Percentiles rank a stretch among this genome's conserved stretches.
These are phyloP conservation scores for Penicillium palitans DNA, from an alignment of 2,329 filamentous ascomycete species.

Conservation along the genomic window DNA sequence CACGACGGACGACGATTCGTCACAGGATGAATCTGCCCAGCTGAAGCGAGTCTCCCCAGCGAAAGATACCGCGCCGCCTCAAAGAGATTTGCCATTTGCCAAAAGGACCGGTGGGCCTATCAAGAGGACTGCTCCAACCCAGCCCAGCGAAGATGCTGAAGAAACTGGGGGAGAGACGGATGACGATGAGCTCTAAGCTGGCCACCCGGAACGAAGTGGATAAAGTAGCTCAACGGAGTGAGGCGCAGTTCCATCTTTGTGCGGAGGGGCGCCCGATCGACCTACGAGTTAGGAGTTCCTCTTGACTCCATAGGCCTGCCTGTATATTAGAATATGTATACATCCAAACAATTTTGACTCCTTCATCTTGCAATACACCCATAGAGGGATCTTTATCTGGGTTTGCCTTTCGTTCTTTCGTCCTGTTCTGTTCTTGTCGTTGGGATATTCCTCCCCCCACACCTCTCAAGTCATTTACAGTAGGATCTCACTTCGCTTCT, in stretches of 20 bases:
- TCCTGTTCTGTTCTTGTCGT: too few relatives aligned
- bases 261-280: background rate
- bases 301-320: background rate
- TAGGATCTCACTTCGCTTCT: background rate
- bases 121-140: constrained; percentile 8
- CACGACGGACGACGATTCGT: constrained; percentile 33
- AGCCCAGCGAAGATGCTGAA: constrained; percentile 21
- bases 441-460: too few relatives aligned
- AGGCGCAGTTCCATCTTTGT: background rate
- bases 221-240: background rate
- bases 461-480: background rate
- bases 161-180: constrained; percentile 40
- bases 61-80: constrained; percentile 31
- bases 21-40: background rate
- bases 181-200: constrained; percentile 43
- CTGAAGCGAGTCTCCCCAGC: background rate
- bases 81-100: constrained; percentile 45
- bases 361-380: background rate
- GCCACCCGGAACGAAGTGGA: background rate
- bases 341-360: background rate
- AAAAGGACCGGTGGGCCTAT: constrained; percentile 17
- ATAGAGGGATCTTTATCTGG: background rate
- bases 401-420: background rate
- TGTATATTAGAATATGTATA: background rate
- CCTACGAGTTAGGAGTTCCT: background rate